Evolutionary conservation across 1,139 yeast species (phyloP), one percentile per base, ranked within the genome.

Genomic region (Yamadazyma diospyri): DNA sequence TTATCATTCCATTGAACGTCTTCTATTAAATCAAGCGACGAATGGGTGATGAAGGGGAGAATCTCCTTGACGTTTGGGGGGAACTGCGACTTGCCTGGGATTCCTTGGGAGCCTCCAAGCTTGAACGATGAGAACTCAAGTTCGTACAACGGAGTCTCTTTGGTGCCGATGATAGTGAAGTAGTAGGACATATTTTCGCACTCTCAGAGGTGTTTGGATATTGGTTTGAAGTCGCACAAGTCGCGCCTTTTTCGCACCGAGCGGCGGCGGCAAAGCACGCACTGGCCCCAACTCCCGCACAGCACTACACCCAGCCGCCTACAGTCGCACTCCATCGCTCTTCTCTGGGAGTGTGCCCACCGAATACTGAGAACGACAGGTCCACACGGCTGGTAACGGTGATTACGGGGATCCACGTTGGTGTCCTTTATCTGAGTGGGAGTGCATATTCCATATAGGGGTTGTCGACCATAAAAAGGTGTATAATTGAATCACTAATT

Each of bases 11-110:
- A 89, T 50, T 88, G 97, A 3, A 78, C 63, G 46, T 88, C 96
- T 46, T 92, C 97, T 1, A 94, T 80, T 14, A 92, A 68, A 53
- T 92, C 99, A 25, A 94, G 62, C 3, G 97, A 78, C 1, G 96
- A 76, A 53, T 92, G 95, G 24, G 92, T 73, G 22, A 94, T 80
- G 51, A 88, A 89, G 14, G 97, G 97, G 47, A 83, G 78, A 31
- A 89, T 62, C 53, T 89, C 97, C 47, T 75, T 75, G 55, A 86
- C 76, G 36, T 80, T 84, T 16, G 74, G 66, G 1, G 89, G 71
- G 48, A 89, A 84, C 53, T 72, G 75, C 22, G 82, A 71, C 34
- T 64, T 14, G 78, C 95, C 56, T 64, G 92, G 40, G 69, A 78
- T 17, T 4, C 33, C 23, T 5, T 19, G 12, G 67, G 77, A 17